These are phyloP conservation scores for Verticillium longisporum DNA, from an alignment of 2,329 filamentous ascomycete species.

Conservation along the genomic window DNA sequence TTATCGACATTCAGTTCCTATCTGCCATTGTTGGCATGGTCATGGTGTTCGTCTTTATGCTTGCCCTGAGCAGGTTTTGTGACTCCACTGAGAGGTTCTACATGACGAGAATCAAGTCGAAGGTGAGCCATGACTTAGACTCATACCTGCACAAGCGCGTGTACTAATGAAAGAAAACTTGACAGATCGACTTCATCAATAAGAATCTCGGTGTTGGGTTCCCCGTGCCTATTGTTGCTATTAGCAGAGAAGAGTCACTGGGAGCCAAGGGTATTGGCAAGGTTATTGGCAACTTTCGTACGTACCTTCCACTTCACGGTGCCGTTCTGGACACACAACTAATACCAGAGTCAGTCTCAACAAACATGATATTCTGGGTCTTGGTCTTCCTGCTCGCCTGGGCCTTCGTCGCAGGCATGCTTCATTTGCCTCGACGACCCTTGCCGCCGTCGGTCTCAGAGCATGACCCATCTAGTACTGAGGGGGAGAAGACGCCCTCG, in stretches of 20 bases:
- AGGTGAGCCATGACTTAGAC: constrained; percentile 16
- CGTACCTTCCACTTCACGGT: constrained; percentile 7
- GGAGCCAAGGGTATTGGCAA: constrained; percentile 27
- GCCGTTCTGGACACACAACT: background rate
- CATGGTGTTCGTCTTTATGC: constrained; percentile 28
- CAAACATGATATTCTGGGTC: constrained; percentile 27
- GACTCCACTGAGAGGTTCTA: constrained; percentile 20
- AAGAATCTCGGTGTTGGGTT: constrained; percentile 44
- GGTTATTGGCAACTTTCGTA: constrained; percentile 38
- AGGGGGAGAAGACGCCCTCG: background rate
- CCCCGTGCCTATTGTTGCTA: constrained; percentile 40
- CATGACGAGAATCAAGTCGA: constrained; percentile 20
- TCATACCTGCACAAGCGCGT: background rate
- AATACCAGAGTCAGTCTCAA: constrained; percentile 19
- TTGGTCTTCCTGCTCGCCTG: constrained; percentile 17
- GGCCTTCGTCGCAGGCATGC: constrained; percentile 1
- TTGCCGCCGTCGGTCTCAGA: background rate
- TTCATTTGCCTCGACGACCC: background rate
- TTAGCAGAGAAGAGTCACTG: constrained; percentile 27
- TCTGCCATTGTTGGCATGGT: constrained; percentile 42
- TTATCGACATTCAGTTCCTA: constrained; percentile 31
- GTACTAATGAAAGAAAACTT: constrained; percentile 1
- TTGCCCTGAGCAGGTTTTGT: constrained; percentile 13
- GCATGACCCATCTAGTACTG: background rate
- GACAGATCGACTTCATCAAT: constrained; percentile 42